Base-by-base conservation (phyloP, 2,329 filamentous ascomycete species). In the Ampelomyces quisqualis region DNA sequence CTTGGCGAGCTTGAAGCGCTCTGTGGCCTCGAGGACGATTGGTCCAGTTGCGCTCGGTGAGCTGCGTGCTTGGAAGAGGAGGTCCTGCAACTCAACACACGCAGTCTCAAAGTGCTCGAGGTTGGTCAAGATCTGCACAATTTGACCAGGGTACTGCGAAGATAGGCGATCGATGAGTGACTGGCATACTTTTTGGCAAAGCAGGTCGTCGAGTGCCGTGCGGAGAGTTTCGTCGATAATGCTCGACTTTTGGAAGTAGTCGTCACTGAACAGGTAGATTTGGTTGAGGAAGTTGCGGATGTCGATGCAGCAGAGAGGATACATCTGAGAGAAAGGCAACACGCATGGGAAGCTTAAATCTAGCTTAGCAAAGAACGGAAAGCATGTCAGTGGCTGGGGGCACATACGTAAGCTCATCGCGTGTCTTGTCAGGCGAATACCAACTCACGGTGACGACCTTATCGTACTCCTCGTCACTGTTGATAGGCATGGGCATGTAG, bases 401-500 rank as follows among this genome's bases (percentile, higher is more conserved):
- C 40, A 73, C 80, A 51, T 77, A 90, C 79, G 78, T 83, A 57
- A 95, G 78, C 54, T 93, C 82, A 45, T 90, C 82, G 20, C 79
- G 72, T 13, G 83, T 73, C 56, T 87, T 89, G 21, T 95, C 89
- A 29, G 90, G 90, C 1, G 81, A 85, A 67, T 95, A 97, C 91
- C 91, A 98, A 71, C 87, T 95, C 45, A 97, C 90, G 47, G 90
- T 93, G 51, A 96, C 81, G 23, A 98, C 91, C 60, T 96, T 95
- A 58, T 94, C 88, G 63, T 95, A 97, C 61, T 97, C 90, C 57
- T 95, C 90, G 11, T 78, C 71, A 14, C 86, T 90, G 58, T 90
- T 88, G 65, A 97, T 95, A 2, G 89, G 88, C 93, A 98, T 97
- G 2, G 93, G 94, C 91, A 98, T 98, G 70, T 98, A 98, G 69